Evolutionary conservation across 805 yeast genomes (phyloP).

Genomic region (Hemisphaericaspora nanyangensis): DNA sequence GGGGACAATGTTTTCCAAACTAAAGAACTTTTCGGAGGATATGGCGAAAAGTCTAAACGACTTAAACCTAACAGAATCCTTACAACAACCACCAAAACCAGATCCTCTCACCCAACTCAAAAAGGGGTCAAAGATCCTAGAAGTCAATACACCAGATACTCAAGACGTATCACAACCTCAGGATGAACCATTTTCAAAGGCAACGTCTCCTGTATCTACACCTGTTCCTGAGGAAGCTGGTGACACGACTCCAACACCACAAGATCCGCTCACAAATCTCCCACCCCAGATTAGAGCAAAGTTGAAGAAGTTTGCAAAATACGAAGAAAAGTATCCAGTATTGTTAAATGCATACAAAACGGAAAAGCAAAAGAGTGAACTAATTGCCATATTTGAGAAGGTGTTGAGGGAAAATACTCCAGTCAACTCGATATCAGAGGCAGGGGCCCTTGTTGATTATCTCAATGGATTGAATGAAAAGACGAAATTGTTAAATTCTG

Average conservation of each 20-base stretch:
- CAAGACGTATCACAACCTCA: conserved; percentile 45
- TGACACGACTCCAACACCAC: conserved; percentile 1
- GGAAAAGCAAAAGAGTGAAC: conserved; percentile 65
- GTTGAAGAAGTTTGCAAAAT: conserved; percentile 72
- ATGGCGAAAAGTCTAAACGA: conserved; percentile 43
- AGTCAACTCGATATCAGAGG: conserved; percentile 66
- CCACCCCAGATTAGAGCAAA: conserved; percentile 58
- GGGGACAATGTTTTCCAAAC: conserved; percentile 39
- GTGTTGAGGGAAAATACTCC: conserved; percentile 80
- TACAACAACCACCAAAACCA: conserved; percentile 1
- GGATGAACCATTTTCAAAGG: conserved; percentile 28
- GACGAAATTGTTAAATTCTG: conserved; percentile 57
- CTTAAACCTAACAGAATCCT: conserved; percentile 16
- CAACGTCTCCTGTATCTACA: background rate
- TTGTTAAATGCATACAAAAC: conserved; percentile 79
- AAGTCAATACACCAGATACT: conserved; percentile 46
- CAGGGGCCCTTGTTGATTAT: conserved; percentile 65
- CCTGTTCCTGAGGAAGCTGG: background rate
- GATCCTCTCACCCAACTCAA: conserved; percentile 29
- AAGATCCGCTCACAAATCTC: conserved; percentile 15
- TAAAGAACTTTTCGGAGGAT: conserved; percentile 42
- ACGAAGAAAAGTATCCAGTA: conserved; percentile 87
- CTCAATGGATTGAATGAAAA: conserved; percentile 60
- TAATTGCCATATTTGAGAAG: conserved; percentile 61
- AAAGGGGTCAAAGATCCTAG: conserved; percentile 29